Evolutionary conservation across 2,329 filamentous ascomycete genomes (phyloP).

Genomic region (Botrytis byssoidea): DNA sequence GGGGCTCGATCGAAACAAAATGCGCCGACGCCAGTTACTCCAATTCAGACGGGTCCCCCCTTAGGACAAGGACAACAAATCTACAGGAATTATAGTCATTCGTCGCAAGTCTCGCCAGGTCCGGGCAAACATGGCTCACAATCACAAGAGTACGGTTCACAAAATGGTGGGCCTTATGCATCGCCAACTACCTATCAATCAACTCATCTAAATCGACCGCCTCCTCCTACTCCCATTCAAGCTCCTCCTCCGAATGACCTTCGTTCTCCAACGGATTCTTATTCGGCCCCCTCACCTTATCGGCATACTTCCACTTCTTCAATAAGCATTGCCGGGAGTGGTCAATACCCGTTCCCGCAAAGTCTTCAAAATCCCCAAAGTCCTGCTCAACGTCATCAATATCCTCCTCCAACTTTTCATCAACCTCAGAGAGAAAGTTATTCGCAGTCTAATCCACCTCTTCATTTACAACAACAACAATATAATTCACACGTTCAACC

Average conservation of each 20-base stretch:
- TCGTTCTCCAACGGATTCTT: constrained; percentile 44
- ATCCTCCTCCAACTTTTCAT: constrained; percentile 32
- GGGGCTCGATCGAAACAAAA: constrained; percentile 32
- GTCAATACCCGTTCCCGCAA: constrained; percentile 39
- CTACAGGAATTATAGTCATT: constrained; percentile 38
- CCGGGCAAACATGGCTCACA: constrained; percentile 35
- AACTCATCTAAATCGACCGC: constrained; percentile 36
- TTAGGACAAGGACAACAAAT: constrained; percentile 24
- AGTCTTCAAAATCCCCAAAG: constrained; percentile 37
- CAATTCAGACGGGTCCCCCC: constrained; percentile 34
- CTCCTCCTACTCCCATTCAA: constrained; percentile 45
- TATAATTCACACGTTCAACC: constrained; percentile 33
- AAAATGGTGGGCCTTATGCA: constrained; percentile 33
- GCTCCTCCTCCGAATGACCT: constrained; percentile 42
- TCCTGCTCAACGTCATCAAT: constrained; percentile 38
- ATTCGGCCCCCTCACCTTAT: constrained; percentile 40
- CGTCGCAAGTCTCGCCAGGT: constrained; percentile 33
- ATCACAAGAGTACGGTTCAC: constrained; percentile 38
- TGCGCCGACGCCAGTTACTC: constrained; percentile 37
- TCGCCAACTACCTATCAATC: constrained; percentile 38
- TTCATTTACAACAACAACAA: constrained; percentile 37
- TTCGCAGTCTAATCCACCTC: constrained; percentile 30
- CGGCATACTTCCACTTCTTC: constrained; percentile 37
- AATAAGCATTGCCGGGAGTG: constrained; percentile 24
- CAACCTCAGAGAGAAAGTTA: constrained; percentile 36